phyloP scores from a whole-genome alignment of 2,329 filamentous ascomycete species.

The Phaeosphaeria sp. region DNA sequence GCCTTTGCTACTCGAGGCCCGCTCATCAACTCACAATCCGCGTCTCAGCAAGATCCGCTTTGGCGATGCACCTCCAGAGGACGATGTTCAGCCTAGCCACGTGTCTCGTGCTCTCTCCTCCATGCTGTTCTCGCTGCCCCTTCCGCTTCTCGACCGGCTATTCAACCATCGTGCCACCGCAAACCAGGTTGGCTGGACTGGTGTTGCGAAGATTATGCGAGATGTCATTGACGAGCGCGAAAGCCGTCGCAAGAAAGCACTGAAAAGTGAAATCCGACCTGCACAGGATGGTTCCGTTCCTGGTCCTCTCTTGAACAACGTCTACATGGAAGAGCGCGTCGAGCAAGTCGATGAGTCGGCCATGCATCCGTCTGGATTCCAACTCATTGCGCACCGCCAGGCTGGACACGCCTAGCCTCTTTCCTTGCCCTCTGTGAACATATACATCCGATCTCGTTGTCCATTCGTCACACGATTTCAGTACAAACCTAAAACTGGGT shows the following conservation, averaged over 20 bases:
- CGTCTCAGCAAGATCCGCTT: conserved; percentile 72
- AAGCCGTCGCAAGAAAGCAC: conserved; percentile 42
- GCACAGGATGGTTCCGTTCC: conserved; percentile 21
- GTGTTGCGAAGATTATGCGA: conserved; percentile 49
- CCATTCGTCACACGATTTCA: conserved; percentile 6
- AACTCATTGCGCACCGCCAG: conserved; percentile 29
- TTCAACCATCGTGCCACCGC: conserved; percentile 67
- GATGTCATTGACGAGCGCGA: conserved; percentile 54
- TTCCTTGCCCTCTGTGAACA: conserved; percentile 4
- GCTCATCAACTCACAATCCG: conserved; percentile 53
- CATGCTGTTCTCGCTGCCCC: conserved; percentile 73
- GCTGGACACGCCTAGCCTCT: conserved; percentile 9
- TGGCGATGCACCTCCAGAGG: conserved; percentile 65
- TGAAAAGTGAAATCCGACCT: conserved; percentile 33
- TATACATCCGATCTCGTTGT: conserved; percentile 8
- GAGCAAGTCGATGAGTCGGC: conserved; percentile 48
- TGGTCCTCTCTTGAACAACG: conserved; percentile 32
- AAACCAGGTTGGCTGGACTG: conserved; percentile 48
- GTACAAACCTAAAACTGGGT: conserved; percentile 22
- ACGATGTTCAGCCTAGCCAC: conserved; percentile 47
- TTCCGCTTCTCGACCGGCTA: conserved; percentile 68
- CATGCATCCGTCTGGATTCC: conserved; percentile 47
- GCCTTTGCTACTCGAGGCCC: conserved; percentile 46
- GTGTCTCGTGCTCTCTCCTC: conserved; percentile 65
- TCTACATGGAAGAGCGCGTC: conserved; percentile 37